These are phyloP conservation scores for Penicillium sp. DNA, from an alignment of 2,329 filamentous ascomycete genomes.

Conservation along the genomic window DNA sequence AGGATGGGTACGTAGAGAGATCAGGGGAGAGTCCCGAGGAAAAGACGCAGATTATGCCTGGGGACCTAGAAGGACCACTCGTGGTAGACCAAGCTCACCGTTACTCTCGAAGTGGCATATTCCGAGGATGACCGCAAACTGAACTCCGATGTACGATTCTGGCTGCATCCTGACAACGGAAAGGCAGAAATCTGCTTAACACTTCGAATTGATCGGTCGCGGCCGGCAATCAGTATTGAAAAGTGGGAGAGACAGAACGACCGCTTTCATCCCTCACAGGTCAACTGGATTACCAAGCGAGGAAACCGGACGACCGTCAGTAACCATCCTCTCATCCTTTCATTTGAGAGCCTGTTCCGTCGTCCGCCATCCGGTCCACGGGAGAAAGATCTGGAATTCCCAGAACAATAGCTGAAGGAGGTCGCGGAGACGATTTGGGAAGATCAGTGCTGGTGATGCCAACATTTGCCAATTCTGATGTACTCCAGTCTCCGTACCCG, in stretches of 20 bases:
- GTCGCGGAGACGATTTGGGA: constrained; percentile 7
- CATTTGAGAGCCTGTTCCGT: constrained; percentile 3
- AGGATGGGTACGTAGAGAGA: background rate
- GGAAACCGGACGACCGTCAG: constrained; percentile 3
- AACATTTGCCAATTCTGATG: too few species aligned
- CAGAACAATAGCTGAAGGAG: constrained; percentile 5
- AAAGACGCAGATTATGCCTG: constrained; percentile 9
- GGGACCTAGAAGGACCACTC: constrained; percentile 2
- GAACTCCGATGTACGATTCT: constrained; percentile 11
- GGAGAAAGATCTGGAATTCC: constrained; percentile 4
- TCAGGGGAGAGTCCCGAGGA: background rate
- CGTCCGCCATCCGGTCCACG: background rate
- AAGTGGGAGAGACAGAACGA: constrained; percentile 3
- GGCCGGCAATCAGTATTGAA: constrained; percentile 4
- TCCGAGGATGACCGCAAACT: constrained; percentile 3
- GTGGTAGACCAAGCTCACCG: background rate
- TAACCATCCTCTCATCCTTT: background rate
- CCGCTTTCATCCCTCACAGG: background rate
- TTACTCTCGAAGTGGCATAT: constrained; percentile 9
- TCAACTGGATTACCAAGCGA: constrained; percentile 10
- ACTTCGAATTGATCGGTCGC: background rate
- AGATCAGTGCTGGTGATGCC: background rate
- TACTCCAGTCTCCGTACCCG: too few species aligned
- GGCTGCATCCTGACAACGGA: constrained; percentile 5
- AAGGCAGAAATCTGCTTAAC: constrained; percentile 8